Evolutionary conservation across 345 rosid genomes (phyloP), one percentile per base, ranked within the genome.

Genomic region (Aurinia saxatilis): DNA sequence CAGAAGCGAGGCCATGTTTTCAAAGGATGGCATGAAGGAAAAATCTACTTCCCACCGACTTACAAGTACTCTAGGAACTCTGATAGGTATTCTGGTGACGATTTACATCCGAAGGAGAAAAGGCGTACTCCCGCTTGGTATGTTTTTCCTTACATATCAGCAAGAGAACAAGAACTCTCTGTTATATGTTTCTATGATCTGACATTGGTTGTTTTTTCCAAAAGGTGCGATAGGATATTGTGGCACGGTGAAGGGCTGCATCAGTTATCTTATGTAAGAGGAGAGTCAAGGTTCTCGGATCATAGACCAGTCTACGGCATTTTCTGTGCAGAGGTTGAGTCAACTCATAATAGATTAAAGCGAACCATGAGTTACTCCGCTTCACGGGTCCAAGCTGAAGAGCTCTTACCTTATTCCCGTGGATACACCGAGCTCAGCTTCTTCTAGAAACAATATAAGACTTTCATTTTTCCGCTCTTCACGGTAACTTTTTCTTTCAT

Each of bases 81-180:
- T 9, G 99, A 93, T 75, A 81, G 96, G 81, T 93, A 93, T 52
- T 81, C 99, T 16, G 99, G 99, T 38, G 95, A 75, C 8, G 96
- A 90, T 67, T 71, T 82, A 82, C 95, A 87, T 63, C 96, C 96
- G 1, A 87, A 86, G 82, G 95, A 87, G 77, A 93, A 93, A 77
- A 88, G 97, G 1, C 85, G 99, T 50, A 93, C 99, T 37, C 99
- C 99, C 21, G 99, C 99, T 50, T 93, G 99, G 99, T 93, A 78
- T 73, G 78, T 55, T 33, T 10, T 10, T n/a, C 16, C 4, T 0
- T 29, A 21, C 8, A 6, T 9, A 52, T 60, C 23, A 53, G 3
- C 47, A 54, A 46, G 47, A 50, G 50, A 40, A 9, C 51, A 41
- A 29, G 35, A 49, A 33, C 58, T 29, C 8, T 47, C 0, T 37